phyloP scores from a whole-genome alignment of 2,329 filamentous ascomycete species.

The Bipolaris zeicola region DNA sequence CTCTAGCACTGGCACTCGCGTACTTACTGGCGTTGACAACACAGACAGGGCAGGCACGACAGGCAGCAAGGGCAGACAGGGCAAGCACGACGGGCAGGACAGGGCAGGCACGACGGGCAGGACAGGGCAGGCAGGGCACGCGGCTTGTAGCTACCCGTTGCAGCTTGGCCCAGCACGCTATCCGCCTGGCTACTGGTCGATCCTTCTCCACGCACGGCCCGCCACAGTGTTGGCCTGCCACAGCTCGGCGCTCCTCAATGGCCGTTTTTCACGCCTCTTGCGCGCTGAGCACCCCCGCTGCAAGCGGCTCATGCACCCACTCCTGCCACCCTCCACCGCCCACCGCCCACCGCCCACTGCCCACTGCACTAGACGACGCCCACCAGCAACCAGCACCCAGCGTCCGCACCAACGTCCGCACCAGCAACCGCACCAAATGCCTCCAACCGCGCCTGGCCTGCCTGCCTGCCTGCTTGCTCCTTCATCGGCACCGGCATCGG shows the following conservation, averaged over 20 bases:
- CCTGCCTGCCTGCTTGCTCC: conserved; percentile 24
- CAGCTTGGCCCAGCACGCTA: conserved; percentile 16
- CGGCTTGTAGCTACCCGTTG: conserved; percentile 20
- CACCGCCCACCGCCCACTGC: too few relatives aligned
- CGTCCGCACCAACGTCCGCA: too few relatives aligned
- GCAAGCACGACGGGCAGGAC: too few relatives aligned
- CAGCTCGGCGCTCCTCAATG: conserved; percentile 31
- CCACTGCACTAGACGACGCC: too few relatives aligned
- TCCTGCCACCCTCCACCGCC: not conserved
- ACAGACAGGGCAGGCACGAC: too few relatives aligned
- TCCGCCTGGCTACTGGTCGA: conserved; percentile 29
- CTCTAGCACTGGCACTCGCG: too few relatives aligned
- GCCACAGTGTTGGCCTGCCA: conserved; percentile 23
- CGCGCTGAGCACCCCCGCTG: conserved; percentile 11
- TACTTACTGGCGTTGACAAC: too few relatives aligned
- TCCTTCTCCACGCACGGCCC: conserved; percentile 38
- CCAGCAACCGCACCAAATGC: too few relatives aligned
- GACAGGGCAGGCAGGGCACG: not conserved
- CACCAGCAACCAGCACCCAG: too few relatives aligned
- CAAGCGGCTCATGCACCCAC: conserved; percentile 33
- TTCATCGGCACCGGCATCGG: not conserved
- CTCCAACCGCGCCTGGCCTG: conserved; percentile 32
- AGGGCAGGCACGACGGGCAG: too few relatives aligned
- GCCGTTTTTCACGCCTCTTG: conserved; percentile 35
- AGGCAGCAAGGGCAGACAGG: too few relatives aligned